Conservation (phyloP, 2,329 filamentous ascomycete genomes). For the Arthrobotrys conoides region DNA sequence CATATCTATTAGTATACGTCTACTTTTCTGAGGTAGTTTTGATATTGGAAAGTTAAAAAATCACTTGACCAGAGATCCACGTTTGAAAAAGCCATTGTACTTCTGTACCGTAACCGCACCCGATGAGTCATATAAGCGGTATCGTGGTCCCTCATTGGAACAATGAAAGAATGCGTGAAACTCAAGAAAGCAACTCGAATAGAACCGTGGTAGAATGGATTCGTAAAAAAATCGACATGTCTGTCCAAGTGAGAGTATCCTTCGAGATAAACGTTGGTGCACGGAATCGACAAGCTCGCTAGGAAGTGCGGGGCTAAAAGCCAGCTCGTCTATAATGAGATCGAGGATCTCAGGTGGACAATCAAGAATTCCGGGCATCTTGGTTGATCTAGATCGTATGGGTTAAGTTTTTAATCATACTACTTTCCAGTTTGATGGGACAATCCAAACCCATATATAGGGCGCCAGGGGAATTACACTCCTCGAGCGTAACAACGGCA, state of each 20-base stretch:
- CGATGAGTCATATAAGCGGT: neutral
- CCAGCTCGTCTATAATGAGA: constrained; percentile 10
- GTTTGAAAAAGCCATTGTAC: constrained; percentile 8
- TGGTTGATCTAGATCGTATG: neutral
- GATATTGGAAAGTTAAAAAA: neutral
- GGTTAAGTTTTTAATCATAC: neutral
- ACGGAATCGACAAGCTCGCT: neutral
- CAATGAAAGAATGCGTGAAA: neutral
- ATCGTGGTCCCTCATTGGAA: neutral
- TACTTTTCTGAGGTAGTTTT: neutral
- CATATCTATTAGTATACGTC: neutral
- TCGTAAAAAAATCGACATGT: constrained; percentile 17
- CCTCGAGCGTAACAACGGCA: neutral
- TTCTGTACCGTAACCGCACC: neutral
- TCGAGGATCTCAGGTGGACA: constrained; percentile 1
- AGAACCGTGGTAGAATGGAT: constrained; percentile 6
- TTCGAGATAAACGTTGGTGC: constrained; percentile 14
- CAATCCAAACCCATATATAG: neutral
- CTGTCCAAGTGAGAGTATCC: constrained; percentile 4
- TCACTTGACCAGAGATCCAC: constrained; percentile 11
- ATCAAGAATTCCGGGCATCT: constrained; percentile 5
- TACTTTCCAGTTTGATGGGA: neutral
- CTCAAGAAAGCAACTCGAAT: constrained; percentile 10
- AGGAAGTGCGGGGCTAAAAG: neutral
- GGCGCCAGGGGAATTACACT: neutral